A percentile compares a stretch with the other conserved stretches of the same genome.
These are phyloP conservation scores for Aureoboletus auriporus DNA, from an alignment of 768 basidiomycete genomes.

Conservation along the genomic window DNA sequence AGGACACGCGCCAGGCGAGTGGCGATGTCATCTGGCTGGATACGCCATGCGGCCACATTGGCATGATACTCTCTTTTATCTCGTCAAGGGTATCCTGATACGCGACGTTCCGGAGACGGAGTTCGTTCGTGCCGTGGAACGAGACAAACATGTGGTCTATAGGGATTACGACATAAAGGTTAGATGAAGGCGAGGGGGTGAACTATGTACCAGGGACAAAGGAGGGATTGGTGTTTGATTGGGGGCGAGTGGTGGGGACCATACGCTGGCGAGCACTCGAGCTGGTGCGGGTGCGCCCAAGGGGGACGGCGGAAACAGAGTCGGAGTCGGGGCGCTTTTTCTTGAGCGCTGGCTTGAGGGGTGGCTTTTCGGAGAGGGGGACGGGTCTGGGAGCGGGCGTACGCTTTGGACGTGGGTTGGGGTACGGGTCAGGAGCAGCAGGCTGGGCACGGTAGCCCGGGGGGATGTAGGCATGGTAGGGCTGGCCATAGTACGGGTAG, in stretches of 20 bases:
- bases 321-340: constrained; percentile 30
- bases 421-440: constrained; percentile 24
- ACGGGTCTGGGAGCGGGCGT: constrained; percentile 27
- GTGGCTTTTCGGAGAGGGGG: constrained; percentile 28
- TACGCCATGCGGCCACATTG: constrained; percentile 67
- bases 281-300: constrained; percentile 40
- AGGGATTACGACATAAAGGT: constrained; percentile 16
- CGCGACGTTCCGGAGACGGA: constrained; percentile 43
- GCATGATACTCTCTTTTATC: constrained; percentile 51
- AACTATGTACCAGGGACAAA: constrained; percentile 27
- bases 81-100: constrained; percentile 58
- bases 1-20: constrained; percentile 55
- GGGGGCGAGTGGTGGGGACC: constrained; percentile 30
- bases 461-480: constrained; percentile 35
- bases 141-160: constrained; percentile 73
- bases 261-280: constrained; percentile 34
- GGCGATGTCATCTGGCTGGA: constrained; percentile 37
- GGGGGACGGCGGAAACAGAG: constrained; percentile 22
- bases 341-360: constrained; percentile 58
- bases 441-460: constrained; percentile 24
- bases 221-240: constrained; percentile 34
- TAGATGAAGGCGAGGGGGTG: constrained; percentile 16
- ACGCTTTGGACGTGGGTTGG: constrained; percentile 33
- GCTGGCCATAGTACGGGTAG: constrained; percentile 46
- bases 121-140: constrained; percentile 61